Conservation (phyloP, 108 stramenopile species). For the Seminavis robusta region DNA sequence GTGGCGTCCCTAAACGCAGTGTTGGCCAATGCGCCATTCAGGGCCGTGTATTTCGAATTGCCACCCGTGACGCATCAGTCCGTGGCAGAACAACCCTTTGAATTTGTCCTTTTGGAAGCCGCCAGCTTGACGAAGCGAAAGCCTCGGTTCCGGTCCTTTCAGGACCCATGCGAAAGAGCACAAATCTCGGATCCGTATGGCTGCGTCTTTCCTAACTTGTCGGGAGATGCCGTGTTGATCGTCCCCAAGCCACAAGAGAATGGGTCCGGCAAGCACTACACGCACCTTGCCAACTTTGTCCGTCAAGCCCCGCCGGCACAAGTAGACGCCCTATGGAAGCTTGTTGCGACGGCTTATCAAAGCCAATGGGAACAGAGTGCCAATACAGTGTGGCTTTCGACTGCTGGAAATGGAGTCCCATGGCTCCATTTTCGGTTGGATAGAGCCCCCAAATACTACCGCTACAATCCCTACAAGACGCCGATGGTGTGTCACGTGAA, state of each 20-base stretch:
- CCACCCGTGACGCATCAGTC: too few relatives aligned
- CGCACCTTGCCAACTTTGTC: conserved; percentile 58
- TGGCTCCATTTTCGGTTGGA: conserved; percentile 86
- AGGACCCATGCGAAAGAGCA: background rate
- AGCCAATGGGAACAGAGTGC: background rate
- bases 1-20: too few relatives aligned
- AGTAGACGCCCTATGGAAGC: conserved; percentile 42
- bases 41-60: too few relatives aligned
- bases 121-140: conserved; percentile 13
- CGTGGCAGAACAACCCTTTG: too few relatives aligned
- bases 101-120: conserved; percentile 64
- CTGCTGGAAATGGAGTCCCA: conserved; percentile 73
- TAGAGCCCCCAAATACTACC: conserved; percentile 79
- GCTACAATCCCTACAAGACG: conserved; percentile 43
- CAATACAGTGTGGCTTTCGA: conserved; percentile 69
- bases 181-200: conserved; percentile 3
- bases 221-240: conserved; percentile 53
- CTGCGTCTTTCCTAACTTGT: conserved; percentile 60
- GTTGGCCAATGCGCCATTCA: too few relatives aligned
- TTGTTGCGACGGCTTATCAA: conserved; percentile 33
- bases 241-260: conserved; percentile 31
- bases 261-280: conserved; percentile 22
- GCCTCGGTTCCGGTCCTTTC: background rate
- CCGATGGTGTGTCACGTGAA: too few relatives aligned
- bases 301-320: conserved; percentile 43